Evolutionary conservation across 495 filamentous ascomycete species (phyloP).

Genomic region (Aspergillus saccharolyticus): DNA sequence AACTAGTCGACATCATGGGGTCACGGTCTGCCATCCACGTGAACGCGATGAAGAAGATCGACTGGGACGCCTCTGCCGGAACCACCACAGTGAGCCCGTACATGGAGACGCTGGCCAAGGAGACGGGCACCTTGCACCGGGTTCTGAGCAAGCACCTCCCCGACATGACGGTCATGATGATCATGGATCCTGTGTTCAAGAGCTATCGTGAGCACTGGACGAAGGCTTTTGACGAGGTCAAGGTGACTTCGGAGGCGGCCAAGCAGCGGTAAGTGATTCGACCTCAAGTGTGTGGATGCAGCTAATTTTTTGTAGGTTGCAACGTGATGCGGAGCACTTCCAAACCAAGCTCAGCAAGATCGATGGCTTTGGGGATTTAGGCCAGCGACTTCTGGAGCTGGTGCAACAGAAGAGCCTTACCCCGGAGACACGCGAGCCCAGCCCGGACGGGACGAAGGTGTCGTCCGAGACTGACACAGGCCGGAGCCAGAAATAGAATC

Average conservation of each 20-base stretch:
- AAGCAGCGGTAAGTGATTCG: slow-evolving; percentile 60
- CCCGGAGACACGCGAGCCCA: slow-evolving; percentile 10
- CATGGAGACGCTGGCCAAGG: slow-evolving; percentile 88
- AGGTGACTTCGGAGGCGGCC: slow-evolving; percentile 59
- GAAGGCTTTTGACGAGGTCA: slow-evolving; percentile 64
- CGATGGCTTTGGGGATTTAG: slow-evolving; percentile 70
- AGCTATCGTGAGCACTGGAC: slow-evolving; percentile 83
- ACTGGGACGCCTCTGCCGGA: slow-evolving; percentile 59
- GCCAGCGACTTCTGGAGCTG: slow-evolving; percentile 60
- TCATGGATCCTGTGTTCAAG: slow-evolving; percentile 86
- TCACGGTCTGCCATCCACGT: slow-evolving; percentile 67
- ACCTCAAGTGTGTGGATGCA: background rate
- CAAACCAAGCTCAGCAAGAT: slow-evolving; percentile 68
- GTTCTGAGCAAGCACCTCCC: slow-evolving; percentile 82
- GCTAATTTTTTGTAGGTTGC: slow-evolving; percentile 55
- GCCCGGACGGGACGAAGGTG: slow-evolving; percentile 3
- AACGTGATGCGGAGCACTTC: slow-evolving; percentile 75
- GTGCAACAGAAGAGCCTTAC: slow-evolving; percentile 55
- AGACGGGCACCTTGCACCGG: slow-evolving; percentile 81
- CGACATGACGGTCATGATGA: slow-evolving; percentile 70
- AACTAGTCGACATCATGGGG: slow-evolving; percentile 94
- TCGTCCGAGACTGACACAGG: slow-evolving; percentile 5
- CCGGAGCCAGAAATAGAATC: background rate
- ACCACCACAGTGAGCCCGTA: slow-evolving; percentile 55
- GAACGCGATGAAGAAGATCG: slow-evolving; percentile 66